These are phyloP conservation scores for Przewalskia tangutica DNA, from an alignment of 257 asterid species.

Conservation along the genomic window DNA sequence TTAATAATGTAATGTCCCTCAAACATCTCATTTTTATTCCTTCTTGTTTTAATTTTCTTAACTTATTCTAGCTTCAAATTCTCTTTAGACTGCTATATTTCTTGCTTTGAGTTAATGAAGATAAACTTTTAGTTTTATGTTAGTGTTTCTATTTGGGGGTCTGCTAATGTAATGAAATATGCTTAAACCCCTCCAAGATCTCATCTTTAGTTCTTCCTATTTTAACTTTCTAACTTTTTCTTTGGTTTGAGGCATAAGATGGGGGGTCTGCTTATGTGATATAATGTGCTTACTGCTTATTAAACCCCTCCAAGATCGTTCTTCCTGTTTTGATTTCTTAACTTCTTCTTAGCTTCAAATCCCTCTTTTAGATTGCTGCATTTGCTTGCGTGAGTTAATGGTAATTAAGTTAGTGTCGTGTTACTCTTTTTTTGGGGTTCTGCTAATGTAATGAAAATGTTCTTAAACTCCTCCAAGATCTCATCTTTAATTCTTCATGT, in stretches of 20 bases:
- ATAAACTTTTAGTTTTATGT: too few relatives aligned
- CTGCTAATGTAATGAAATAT: neutral
- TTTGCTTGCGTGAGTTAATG: too few relatives aligned
- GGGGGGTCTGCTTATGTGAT: too few relatives aligned
- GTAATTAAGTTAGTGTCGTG: too few relatives aligned
- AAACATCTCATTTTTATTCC: slow-evolving; percentile 28
- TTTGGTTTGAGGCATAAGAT: too few relatives aligned
- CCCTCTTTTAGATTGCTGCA: too few relatives aligned
- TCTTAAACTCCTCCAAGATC: neutral
- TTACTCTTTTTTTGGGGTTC: neutral
- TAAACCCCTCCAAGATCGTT: too few relatives aligned
- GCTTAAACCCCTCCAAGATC: neutral
- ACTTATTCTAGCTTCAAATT: neutral
- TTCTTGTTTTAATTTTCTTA: neutral
- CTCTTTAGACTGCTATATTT: neutral
- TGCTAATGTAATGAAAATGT: neutral
- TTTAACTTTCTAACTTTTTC: neutral
- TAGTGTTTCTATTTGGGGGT: neutral
- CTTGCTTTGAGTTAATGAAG: neutral
- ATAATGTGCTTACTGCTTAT: too few relatives aligned
- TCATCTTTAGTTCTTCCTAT: neutral
- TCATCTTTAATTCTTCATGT: neutral
- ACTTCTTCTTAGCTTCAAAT: too few relatives aligned
- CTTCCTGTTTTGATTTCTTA: too few relatives aligned
- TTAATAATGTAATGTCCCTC: too few relatives aligned